phyloP scores from a whole-genome alignment of 345 rosid genomes.

The Syzygium oleosum region DNA sequence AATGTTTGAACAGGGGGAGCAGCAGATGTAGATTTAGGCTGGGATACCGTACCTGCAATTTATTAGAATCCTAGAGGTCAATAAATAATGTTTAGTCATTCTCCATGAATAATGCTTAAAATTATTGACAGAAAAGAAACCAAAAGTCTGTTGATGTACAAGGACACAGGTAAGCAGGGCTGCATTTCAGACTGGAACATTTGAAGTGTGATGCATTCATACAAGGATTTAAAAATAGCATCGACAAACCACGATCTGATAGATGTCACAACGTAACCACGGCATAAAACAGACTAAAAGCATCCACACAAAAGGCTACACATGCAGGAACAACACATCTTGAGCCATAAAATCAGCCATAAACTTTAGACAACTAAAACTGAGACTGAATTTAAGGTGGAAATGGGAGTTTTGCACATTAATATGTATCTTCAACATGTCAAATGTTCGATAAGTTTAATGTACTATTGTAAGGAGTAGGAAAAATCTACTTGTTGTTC shows the following conservation, averaged over 20 bases:
- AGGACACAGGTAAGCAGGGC: background rate
- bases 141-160: background rate
- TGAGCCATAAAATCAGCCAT: background rate
- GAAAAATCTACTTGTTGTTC: background rate
- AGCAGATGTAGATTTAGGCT: conserved; percentile 22
- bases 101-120: background rate
- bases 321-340: background rate
- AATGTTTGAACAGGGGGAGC: conserved; percentile 22
- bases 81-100: background rate
- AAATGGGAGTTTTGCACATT: background rate
- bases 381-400: background rate
- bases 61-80: background rate
- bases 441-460: background rate
- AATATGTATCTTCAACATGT: background rate
- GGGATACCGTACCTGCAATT: conserved; percentile 32
- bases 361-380: background rate
- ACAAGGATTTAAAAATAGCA: background rate
- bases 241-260: background rate
- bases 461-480: background rate
- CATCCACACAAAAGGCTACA: background rate
- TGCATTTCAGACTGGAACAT: background rate
- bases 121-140: background rate
- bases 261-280: background rate
- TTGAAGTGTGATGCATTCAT: background rate
- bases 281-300: background rate